Percentiles rank a stretch among this genome's conserved stretches.
phyloP scores from a whole-genome alignment of 2,329 filamentous ascomycete species.

The Clarireedia homoeocarpa region DNA sequence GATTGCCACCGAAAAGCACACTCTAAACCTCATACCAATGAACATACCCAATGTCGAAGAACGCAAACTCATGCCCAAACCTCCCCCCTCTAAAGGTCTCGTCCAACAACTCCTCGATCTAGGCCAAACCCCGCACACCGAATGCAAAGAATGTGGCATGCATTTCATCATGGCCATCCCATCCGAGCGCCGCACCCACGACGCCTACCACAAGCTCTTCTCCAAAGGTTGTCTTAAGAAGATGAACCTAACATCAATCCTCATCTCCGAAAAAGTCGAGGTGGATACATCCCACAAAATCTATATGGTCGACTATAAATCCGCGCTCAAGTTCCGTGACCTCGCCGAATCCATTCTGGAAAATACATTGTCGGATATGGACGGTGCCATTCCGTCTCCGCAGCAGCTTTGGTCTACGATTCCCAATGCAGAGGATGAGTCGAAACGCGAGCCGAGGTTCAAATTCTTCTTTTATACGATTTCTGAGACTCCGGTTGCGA shows the following conservation, averaged over 20 bases:
- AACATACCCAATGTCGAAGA: neutral
- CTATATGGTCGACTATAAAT: neutral
- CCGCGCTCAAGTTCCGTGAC: neutral
- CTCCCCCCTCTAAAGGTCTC: neutral
- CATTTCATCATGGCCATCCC: slow-evolving; percentile 12
- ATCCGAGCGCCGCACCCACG: slow-evolving; percentile 11
- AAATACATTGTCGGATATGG: slow-evolving; percentile 4
- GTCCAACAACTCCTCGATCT: slow-evolving; percentile 14
- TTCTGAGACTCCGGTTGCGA: slow-evolving; percentile 8
- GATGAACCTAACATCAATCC: neutral
- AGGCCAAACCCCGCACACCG: slow-evolving; percentile 6
- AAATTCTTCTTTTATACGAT: slow-evolving; percentile 19
- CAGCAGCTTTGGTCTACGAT: slow-evolving; percentile 9
- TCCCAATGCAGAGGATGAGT: neutral
- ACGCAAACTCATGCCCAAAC: neutral
- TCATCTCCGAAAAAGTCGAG: slow-evolving; percentile 1
- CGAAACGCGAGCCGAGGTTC: slow-evolving; percentile 8
- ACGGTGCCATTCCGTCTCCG: neutral
- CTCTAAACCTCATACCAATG: no score
- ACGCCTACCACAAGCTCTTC: slow-evolving; percentile 6
- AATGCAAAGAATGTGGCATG: slow-evolving; percentile 15
- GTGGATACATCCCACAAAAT: neutral
- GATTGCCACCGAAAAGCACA: no score
- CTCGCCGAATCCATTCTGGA: slow-evolving; percentile 1
- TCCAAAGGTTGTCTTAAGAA: neutral